Conservation (phyloP, 2,329 filamentous ascomycete species). For the Fusarium denticulatum region DNA sequence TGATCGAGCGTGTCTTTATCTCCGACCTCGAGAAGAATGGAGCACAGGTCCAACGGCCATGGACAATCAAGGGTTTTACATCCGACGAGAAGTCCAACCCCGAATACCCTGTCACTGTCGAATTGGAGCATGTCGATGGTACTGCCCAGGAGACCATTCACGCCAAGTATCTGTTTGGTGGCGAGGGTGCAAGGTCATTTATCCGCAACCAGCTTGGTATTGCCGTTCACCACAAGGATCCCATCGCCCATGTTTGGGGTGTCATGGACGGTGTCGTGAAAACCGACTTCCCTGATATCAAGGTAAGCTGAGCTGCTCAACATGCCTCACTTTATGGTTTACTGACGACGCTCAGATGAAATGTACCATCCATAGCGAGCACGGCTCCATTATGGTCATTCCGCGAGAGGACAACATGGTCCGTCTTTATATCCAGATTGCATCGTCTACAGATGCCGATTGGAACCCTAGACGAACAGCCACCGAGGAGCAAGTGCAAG, state of each 20-base stretch:
- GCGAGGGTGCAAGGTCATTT: constrained; percentile 75
- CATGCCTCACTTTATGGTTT: neutral
- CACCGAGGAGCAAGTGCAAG: constrained; percentile 70
- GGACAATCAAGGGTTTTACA: constrained; percentile 70
- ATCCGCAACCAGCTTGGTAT: constrained; percentile 74
- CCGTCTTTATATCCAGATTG: constrained; percentile 75
- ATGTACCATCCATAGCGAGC: constrained; percentile 78
- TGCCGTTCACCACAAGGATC: constrained; percentile 75
- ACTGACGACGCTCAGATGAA: constrained; percentile 69
- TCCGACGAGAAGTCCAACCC: constrained; percentile 65
- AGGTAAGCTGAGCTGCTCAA: constrained; percentile 54
- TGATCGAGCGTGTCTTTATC: constrained; percentile 77
- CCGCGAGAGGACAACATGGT: constrained; percentile 76
- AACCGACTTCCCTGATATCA: constrained; percentile 81
- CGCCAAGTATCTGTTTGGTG: constrained; percentile 77
- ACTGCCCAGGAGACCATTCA: constrained; percentile 72
- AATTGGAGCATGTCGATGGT: constrained; percentile 80
- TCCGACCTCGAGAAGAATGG: constrained; percentile 71
- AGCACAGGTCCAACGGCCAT: constrained; percentile 69
- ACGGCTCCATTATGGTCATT: constrained; percentile 83
- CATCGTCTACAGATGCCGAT: constrained; percentile 68
- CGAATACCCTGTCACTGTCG: constrained; percentile 83
- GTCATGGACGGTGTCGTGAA: constrained; percentile 79
- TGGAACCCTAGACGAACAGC: constrained; percentile 71
- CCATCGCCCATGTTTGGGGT: constrained; percentile 77